Conservation (phyloP, 495 filamentous ascomycete species). For the Letharia lupina region DNA sequence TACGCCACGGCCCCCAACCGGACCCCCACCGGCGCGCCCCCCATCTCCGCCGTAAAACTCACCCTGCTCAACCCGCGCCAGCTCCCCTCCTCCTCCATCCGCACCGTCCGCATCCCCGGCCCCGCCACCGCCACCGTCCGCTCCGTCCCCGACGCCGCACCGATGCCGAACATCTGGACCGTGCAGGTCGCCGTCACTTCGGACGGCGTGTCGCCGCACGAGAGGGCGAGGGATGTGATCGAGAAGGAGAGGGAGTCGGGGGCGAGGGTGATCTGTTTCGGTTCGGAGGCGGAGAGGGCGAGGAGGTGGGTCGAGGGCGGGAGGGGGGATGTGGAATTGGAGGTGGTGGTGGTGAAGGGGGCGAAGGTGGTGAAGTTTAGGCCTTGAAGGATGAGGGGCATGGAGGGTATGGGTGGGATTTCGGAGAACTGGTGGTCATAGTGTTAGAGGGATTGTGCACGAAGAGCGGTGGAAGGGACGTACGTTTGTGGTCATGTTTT, state of each 20-base stretch:
- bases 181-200: background rate
- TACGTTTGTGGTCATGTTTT: conserved; percentile 13
- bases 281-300: conserved; percentile 6
- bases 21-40: conserved; percentile 3
- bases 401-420: conserved; percentile 1
- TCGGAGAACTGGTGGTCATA: background rate
- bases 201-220: conserved; percentile 1
- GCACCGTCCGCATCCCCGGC: background rate
- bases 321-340: conserved; percentile 1
- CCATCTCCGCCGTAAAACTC: conserved; percentile 3
- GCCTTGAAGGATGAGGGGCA: conserved; percentile 15
- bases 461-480: background rate
- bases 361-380: conserved; percentile 18
- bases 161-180: background rate
- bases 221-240: conserved; percentile 8
- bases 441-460: background rate
- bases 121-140: background rate
- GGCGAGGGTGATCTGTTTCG: conserved; percentile 15
- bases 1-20: conserved; percentile 12
- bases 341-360: conserved; percentile 1
- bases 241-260: conserved; percentile 9
- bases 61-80: conserved; percentile 11
- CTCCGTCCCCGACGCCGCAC: background rate
- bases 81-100: background rate
- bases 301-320: conserved; percentile 2